Evolutionary conservation across 352 stramenopile genomes (phyloP).

Genomic region (Blastocystis sp.): DNA sequence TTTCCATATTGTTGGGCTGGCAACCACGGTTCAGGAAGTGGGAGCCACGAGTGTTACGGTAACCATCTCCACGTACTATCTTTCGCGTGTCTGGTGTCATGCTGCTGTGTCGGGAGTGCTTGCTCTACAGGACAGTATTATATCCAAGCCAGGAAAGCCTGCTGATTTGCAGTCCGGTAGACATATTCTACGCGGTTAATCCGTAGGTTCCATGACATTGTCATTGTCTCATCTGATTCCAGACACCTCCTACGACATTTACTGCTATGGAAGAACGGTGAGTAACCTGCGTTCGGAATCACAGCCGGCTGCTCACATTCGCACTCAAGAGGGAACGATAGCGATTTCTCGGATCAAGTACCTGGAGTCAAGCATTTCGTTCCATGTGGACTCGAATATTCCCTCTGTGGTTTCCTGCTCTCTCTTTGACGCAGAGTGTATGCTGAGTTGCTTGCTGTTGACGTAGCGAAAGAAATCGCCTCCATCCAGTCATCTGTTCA

Average conservation of each 20-base stretch:
- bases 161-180: background rate
- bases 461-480: constrained; percentile 8
- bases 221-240: background rate
- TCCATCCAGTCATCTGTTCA: background rate
- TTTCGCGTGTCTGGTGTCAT: background rate
- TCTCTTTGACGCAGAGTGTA: constrained; percentile 28
- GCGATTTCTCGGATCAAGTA: background rate
- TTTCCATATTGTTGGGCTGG: background rate
- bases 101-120: background rate
- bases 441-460: background rate
- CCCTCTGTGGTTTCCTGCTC: background rate
- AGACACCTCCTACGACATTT: background rate
- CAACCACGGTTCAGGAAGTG: background rate
- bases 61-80: background rate
- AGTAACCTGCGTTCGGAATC: background rate
- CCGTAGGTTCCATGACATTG: background rate
- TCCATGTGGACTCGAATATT: background rate
- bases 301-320: background rate
- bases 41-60: background rate
- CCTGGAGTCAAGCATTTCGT: background rate
- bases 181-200: background rate
- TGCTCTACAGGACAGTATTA: background rate
- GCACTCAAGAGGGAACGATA: background rate
- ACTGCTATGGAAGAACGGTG: background rate
- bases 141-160: background rate